Conservation (phyloP, 306 rosid genomes). For the Trichosanthes truncata region DNA sequence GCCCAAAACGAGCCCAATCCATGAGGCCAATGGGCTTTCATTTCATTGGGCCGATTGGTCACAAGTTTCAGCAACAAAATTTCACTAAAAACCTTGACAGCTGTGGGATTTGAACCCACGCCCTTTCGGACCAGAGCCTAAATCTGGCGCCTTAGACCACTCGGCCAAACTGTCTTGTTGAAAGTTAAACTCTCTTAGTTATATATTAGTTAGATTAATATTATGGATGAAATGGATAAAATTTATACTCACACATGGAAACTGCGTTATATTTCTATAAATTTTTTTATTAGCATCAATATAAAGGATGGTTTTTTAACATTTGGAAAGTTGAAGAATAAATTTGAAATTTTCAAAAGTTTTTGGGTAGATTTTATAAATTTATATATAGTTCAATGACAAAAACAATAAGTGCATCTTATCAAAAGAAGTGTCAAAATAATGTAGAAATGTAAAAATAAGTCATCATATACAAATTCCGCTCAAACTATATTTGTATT, state of each 20-base stretch:
- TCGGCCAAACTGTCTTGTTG: slow-evolving; percentile 68
- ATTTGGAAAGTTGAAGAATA: not conserved
- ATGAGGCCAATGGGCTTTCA: not conserved
- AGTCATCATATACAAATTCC: too few species aligned
- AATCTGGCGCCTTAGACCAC: slow-evolving; percentile 85
- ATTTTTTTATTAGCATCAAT: not conserved
- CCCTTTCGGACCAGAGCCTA: slow-evolving; percentile 97
- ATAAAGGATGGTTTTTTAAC: not conserved
- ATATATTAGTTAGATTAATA: too few species aligned
- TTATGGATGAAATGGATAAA: not conserved
- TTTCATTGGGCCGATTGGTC: not conserved
- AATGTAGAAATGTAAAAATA: too few species aligned
- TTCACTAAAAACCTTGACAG: slow-evolving; percentile 19
- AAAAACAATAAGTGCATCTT: not conserved
- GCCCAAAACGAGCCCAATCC: not conserved
- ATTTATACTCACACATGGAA: not conserved
- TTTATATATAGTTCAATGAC: too few species aligned
- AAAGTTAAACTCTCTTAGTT: rapidly evolving
- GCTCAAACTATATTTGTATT: too few species aligned
- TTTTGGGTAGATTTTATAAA: not conserved
- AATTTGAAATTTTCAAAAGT: not conserved
- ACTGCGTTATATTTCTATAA: not conserved
- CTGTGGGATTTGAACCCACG: slow-evolving; percentile 97
- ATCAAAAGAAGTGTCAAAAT: too few species aligned
- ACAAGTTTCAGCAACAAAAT: not conserved